Base-by-base conservation (phyloP, 75 land plant species). In the Pinus taeda region DNA sequence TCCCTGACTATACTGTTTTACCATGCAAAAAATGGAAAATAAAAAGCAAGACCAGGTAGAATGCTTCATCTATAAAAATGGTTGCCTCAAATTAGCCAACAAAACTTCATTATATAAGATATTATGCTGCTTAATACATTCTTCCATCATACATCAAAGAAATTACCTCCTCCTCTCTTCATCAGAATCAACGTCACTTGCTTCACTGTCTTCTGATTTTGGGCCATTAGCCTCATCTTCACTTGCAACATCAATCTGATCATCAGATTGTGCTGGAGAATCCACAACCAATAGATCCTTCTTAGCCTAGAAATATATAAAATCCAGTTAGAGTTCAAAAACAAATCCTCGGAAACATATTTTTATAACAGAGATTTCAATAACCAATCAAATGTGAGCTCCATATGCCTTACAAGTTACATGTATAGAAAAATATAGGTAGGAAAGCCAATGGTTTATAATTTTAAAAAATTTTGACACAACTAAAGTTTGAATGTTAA, bases 101-200 rank as follows among this genome's bases (percentile, higher is more conserved):
- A 20, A 60, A 20, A 60, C 22, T 22, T 60, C 22, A 60, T 18
- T 60, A 60, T n/a, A 20, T 22, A 14, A 53, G 49, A 15, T 60
- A 20, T 26, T 13, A 60, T 55, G n/a, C 12, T 9, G 55, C 12
- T 60, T 60, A 60, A 20, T 60, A 60, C 12, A 24, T 8, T 73
- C 74, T 13, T 57, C 36, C 71, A 63, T 14, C 30, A 15, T 60
- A 60, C 1, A 20, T 18, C 62, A 4, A 77, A 21, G n/a, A 49
- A 57, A 33, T 60, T 74, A 95, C 98, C 88, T 80, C 66, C 73
- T 53, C 11, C 85, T 82, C 76, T 94, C 97, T 72, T 82, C 90
- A 74, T 96, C 99, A 79, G 95, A 86, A 71, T 96, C 99, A 55
- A 85, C 29, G 76, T 93, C 91, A 76, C 75, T 76, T 45, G 80